phyloP scores from a whole-genome alignment of 1,139 yeast species.

The Candida neerlandica region DNA sequence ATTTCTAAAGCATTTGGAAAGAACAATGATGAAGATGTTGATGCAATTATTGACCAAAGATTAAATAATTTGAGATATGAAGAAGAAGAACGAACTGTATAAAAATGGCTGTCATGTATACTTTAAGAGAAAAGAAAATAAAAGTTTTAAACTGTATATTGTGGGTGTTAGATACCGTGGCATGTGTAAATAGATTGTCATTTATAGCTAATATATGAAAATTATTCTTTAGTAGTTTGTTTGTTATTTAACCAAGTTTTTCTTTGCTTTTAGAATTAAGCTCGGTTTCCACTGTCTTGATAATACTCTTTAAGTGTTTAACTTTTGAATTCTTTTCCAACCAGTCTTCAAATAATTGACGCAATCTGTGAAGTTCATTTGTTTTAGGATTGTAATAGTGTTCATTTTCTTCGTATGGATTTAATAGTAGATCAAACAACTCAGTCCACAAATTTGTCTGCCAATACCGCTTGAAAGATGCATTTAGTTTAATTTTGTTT shows the following conservation, averaged over 20 bases:
- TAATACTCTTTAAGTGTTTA: constrained; percentile 20
- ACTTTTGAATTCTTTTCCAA: constrained; percentile 29
- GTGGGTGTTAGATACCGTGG: not conserved
- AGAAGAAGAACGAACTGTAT: constrained; percentile 11
- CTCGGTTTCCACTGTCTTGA: constrained; percentile 25
- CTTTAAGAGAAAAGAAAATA: too few relatives aligned
- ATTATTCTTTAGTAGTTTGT: not conserved
- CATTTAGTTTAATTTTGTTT: constrained; percentile 38
- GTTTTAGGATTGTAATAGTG: constrained; percentile 38
- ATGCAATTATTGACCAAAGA: constrained; percentile 60
- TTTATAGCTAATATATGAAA: not conserved
- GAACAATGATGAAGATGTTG: constrained; percentile 54
- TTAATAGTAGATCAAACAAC: constrained; percentile 64
- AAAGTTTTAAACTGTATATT: too few relatives aligned
- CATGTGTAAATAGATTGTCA: not conserved
- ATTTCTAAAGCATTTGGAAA: constrained; percentile 30
- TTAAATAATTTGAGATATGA: constrained; percentile 30
- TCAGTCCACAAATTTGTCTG: constrained; percentile 69
- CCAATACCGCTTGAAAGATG: constrained; percentile 75
- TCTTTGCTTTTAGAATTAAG: constrained; percentile 19
- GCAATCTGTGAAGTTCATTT: constrained; percentile 30
- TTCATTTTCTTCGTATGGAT: constrained; percentile 43
- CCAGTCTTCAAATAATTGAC: constrained; percentile 47
- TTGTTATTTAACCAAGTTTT: constrained; percentile 2
- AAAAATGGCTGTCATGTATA: not conserved